Evolutionary conservation across 129 eudicot genomes (phyloP).

Genomic region (Pseudognaphalium luteoalbum): DNA sequence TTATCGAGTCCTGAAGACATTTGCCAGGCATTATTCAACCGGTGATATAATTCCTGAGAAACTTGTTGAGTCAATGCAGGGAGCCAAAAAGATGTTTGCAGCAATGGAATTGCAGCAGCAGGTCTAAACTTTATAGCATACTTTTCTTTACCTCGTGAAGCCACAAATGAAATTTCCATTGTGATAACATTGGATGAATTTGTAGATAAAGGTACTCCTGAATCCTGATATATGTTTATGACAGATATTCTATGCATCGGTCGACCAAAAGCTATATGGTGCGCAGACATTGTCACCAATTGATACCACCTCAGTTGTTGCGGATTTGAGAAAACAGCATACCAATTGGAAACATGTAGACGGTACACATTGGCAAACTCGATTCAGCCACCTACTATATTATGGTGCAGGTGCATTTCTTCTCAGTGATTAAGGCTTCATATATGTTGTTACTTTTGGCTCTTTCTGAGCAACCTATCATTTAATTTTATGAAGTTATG

Average conservation of each 20-base stretch:
- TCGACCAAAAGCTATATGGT: constrained; percentile 71
- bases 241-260: constrained; percentile 72
- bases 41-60: constrained; percentile 86
- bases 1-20: constrained; percentile 72
- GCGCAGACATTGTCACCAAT: constrained; percentile 41
- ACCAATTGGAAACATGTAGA: constrained; percentile 79
- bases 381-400: constrained; percentile 80
- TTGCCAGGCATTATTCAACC: constrained; percentile 77
- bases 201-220: neutral
- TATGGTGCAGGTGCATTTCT: constrained; percentile 82
- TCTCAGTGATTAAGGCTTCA: neutral
- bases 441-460: neutral
- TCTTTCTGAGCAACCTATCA: neutral
- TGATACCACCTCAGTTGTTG: constrained; percentile 61
- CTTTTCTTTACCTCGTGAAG: neutral
- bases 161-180: neutral
- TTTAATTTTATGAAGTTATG: neutral
- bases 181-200: neutral
- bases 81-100: constrained; percentile 83
- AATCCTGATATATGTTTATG: neutral
- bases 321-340: constrained; percentile 58
- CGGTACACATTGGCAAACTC: constrained; percentile 91
- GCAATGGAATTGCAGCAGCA: constrained; percentile 94
- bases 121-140: constrained; percentile 43
- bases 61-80: constrained; percentile 66